phyloP scores from a whole-genome alignment of 2,329 filamentous ascomycete genomes.

The Davidsoniella eucalypti region DNA sequence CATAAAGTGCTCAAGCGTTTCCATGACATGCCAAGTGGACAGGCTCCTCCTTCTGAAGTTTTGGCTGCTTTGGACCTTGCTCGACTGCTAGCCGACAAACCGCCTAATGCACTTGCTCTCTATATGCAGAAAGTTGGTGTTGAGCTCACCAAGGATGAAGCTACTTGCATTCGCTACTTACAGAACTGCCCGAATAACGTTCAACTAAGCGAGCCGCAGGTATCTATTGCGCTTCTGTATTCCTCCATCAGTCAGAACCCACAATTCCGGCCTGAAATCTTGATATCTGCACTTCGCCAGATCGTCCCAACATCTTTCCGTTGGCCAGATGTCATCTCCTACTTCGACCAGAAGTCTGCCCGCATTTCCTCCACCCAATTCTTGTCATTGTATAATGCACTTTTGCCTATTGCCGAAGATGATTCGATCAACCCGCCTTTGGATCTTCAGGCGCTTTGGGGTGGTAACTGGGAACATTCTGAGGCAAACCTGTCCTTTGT shows the following conservation, averaged over 20 bases:
- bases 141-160: constrained; percentile 59
- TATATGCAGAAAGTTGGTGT: constrained; percentile 60
- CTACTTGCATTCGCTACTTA: constrained; percentile 41
- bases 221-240: constrained; percentile 63
- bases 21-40: constrained; percentile 29
- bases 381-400: constrained; percentile 58
- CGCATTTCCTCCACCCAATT: constrained; percentile 69
- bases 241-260: constrained; percentile 41
- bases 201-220: constrained; percentile 63
- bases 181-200: constrained; percentile 35
- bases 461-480: constrained; percentile 70
- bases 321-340: constrained; percentile 56
- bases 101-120: constrained; percentile 40
- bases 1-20: constrained; percentile 54
- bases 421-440: constrained; percentile 37
- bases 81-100: constrained; percentile 44
- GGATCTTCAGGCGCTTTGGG: constrained; percentile 82
- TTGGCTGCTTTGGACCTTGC: constrained; percentile 54
- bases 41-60: constrained; percentile 50
- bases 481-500: constrained; percentile 91
- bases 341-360: constrained; percentile 66
- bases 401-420: constrained; percentile 55
- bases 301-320: constrained; percentile 46
- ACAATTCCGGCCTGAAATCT: constrained; percentile 32
- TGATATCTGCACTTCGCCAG: constrained; percentile 47